These are phyloP conservation scores for Fusarium brachygibbosum DNA, from an alignment of 2,329 filamentous ascomycete genomes.

Conservation along the genomic window DNA sequence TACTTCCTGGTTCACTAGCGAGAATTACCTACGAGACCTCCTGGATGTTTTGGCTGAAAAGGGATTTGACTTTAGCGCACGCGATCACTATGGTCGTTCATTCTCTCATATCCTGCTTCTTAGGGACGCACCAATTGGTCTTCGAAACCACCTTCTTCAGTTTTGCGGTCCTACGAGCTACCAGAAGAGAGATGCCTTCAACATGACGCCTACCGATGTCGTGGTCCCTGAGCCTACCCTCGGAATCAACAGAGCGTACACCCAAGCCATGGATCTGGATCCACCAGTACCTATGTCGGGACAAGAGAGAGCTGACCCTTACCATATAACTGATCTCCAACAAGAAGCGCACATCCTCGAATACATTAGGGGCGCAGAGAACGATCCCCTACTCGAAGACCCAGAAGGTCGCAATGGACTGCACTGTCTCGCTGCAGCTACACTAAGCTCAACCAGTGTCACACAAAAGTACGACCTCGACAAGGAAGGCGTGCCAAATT, in stretches of 20 bases:
- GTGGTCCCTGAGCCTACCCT: slow-evolving; percentile 8
- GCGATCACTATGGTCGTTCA: slow-evolving; percentile 66
- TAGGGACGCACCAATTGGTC: slow-evolving; percentile 49
- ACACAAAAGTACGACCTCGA: slow-evolving; percentile 52
- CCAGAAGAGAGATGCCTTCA: slow-evolving; percentile 65
- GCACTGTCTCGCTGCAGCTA: slow-evolving; percentile 69
- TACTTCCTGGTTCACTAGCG: slow-evolving; percentile 52
- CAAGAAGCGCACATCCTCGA: slow-evolving; percentile 45
- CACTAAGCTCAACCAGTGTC: slow-evolving; percentile 58
- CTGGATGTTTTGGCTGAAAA: slow-evolving; percentile 34
- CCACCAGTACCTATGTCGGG: slow-evolving; percentile 32
- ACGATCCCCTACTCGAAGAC: slow-evolving; percentile 46
- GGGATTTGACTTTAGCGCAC: slow-evolving; percentile 53
- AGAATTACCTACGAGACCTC: slow-evolving; percentile 48
- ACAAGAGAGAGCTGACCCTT: slow-evolving; percentile 8
- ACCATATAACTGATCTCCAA: slow-evolving; percentile 16
- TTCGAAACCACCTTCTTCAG: slow-evolving; percentile 49
- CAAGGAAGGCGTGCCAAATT: slow-evolving; percentile 22
- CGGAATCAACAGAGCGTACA: slow-evolving; percentile 15
- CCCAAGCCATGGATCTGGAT: slow-evolving; percentile 44
- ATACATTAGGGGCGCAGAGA: slow-evolving; percentile 33
- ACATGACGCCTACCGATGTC: slow-evolving; percentile 46
- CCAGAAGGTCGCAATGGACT: slow-evolving; percentile 67
- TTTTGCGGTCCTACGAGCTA: slow-evolving; percentile 51
- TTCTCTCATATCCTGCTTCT: slow-evolving; percentile 62